These are phyloP conservation scores for Penicillium diatomitis DNA, from an alignment of 495 filamentous ascomycete genomes.

Conservation along the genomic window DNA sequence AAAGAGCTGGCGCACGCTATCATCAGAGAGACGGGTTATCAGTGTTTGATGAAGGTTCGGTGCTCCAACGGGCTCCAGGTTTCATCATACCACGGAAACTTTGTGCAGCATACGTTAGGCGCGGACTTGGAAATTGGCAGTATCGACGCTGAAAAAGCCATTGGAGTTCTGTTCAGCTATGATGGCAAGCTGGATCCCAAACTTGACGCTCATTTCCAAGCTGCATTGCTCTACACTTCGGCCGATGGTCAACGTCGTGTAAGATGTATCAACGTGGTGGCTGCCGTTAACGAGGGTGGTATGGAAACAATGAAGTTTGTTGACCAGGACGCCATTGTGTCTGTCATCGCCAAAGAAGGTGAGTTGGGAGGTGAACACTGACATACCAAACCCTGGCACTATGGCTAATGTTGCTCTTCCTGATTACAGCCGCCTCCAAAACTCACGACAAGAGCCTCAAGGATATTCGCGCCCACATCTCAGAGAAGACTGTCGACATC, in stretches of 20 bases:
- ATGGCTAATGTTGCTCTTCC: neutral
- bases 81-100: slow-evolving; percentile 88
- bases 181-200: slow-evolving; percentile 96
- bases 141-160: slow-evolving; percentile 86
- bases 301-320: slow-evolving; percentile 82
- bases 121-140: slow-evolving; percentile 93
- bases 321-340: slow-evolving; percentile 87
- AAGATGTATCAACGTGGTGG: slow-evolving; percentile 86
- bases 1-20: slow-evolving; percentile 81
- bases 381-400: neutral
- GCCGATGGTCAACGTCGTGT: slow-evolving; percentile 83
- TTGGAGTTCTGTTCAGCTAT: slow-evolving; percentile 88
- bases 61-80: slow-evolving; percentile 97
- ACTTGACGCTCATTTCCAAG: slow-evolving; percentile 96
- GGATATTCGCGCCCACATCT: slow-evolving; percentile 73
- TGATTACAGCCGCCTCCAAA: slow-evolving; percentile 56
- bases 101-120: slow-evolving; percentile 86
- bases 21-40: slow-evolving; percentile 89
- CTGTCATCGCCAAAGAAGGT: slow-evolving; percentile 84
- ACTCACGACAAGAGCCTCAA: slow-evolving; percentile 74
- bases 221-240: slow-evolving; percentile 88
- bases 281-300: slow-evolving; percentile 75
- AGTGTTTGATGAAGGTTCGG: slow-evolving; percentile 96
- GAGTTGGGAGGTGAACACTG: slow-evolving; percentile 7
- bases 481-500: slow-evolving; percentile 92